Conservation (phyloP, 305 asterid genomes). For the Fraxinus albicans region DNA sequence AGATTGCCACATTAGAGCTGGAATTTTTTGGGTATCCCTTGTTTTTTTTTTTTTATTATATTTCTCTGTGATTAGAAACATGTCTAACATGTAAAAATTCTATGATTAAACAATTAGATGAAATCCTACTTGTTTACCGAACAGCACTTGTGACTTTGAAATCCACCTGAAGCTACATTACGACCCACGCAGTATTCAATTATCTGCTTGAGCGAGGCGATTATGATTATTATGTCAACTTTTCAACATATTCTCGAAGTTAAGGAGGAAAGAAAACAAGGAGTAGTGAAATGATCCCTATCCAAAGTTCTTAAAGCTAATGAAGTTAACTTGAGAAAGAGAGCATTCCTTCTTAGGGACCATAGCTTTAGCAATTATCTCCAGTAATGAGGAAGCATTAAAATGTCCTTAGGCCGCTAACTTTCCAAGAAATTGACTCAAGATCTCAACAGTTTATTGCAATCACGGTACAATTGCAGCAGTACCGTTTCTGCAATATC, state of each 20-base stretch:
- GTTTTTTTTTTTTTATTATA: background rate
- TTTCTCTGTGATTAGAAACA: background rate
- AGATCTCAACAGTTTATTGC: constrained; percentile 18
- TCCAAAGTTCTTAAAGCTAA: background rate
- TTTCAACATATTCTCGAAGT: background rate
- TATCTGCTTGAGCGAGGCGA: background rate
- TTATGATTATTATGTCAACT: background rate
- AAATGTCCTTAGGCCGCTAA: background rate
- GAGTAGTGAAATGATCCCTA: background rate
- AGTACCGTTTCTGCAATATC: constrained; percentile 3
- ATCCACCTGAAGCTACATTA: background rate
- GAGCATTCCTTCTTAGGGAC: background rate
- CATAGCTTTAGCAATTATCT: constrained; percentile 5
- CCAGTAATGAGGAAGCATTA: background rate
- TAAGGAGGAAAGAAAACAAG: background rate
- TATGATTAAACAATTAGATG: background rate
- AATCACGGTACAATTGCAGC: constrained; percentile 6
- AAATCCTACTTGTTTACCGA: background rate
- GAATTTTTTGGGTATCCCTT: background rate
- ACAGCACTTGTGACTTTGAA: background rate
- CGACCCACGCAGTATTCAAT: background rate
- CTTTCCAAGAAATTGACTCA: constrained; percentile 16
- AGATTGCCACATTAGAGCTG: background rate
- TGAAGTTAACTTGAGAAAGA: background rate
- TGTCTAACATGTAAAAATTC: background rate